A percentile compares a stretch with the other conserved stretches of the same genome.
Conservation (phyloP, 257 asterid genomes). For the Echium plantagineum region DNA sequence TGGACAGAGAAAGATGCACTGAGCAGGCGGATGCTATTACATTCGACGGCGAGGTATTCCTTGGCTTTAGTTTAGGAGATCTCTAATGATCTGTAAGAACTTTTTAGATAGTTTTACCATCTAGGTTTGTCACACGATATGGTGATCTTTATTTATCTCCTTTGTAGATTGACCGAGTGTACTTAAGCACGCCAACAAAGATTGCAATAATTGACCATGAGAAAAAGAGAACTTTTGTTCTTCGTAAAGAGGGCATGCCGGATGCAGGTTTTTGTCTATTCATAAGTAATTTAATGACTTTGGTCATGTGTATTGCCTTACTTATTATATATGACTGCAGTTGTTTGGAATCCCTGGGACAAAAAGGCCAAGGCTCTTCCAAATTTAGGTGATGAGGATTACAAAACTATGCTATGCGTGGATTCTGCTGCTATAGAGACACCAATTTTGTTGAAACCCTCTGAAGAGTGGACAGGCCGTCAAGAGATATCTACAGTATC, state of each 20-base stretch:
- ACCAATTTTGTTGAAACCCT: slow-evolving; percentile 48
- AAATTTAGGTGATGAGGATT: slow-evolving; percentile 62
- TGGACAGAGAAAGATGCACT: slow-evolving; percentile 50
- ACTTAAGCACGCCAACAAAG: slow-evolving; percentile 70
- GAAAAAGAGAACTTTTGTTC: slow-evolving; percentile 69
- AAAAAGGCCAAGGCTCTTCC: slow-evolving; percentile 68
- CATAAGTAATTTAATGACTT: slow-evolving; percentile 4
- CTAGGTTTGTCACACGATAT: neutral
- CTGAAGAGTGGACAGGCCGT: slow-evolving; percentile 74
- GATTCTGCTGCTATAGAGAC: slow-evolving; percentile 64
- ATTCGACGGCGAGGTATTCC: slow-evolving; percentile 71
- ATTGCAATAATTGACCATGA: slow-evolving; percentile 81
- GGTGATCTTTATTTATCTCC: slow-evolving; percentile 7
- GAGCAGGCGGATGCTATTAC: slow-evolving; percentile 92
- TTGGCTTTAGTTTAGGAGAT: slow-evolving; percentile 1
- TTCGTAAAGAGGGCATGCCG: slow-evolving; percentile 72
- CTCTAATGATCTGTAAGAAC: slow-evolving; percentile 3
- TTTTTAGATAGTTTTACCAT: neutral
- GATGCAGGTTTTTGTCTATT: slow-evolving; percentile 50
- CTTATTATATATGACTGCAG: slow-evolving; percentile 23
- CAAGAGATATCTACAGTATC: slow-evolving; percentile 69
- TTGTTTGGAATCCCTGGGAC: slow-evolving; percentile 92
- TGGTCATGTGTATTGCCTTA: slow-evolving; percentile 2
- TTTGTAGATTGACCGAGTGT: slow-evolving; percentile 61
- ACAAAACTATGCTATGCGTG: slow-evolving; percentile 53